Percentiles rank a stretch among this genome's conserved stretches.
Evolutionary conservation across 495 filamentous ascomycete species (phyloP).

Genomic region (Aspergillus olivimuriae): DNA sequence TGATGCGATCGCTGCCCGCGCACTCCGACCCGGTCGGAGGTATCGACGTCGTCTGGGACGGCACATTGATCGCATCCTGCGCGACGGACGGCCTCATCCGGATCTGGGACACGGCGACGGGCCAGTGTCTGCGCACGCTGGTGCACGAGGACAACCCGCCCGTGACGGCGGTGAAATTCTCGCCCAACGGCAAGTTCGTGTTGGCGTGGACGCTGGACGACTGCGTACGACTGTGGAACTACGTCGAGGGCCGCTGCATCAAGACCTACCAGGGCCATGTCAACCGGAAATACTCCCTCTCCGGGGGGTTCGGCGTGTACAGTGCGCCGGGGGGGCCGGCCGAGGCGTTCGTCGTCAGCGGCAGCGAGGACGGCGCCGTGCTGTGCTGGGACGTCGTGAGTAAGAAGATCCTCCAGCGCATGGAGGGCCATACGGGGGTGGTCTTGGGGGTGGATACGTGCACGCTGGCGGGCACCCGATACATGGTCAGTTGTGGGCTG

Average conservation of each 20-base stretch:
- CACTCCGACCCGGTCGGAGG: conserved; percentile 92
- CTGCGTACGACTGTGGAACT: conserved; percentile 89
- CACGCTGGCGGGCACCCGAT: conserved; percentile 25
- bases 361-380: conserved; percentile 81
- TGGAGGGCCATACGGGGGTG: conserved; percentile 67
- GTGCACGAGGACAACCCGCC: conserved; percentile 95
- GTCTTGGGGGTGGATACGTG: conserved; percentile 77
- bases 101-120: conserved; percentile 93
- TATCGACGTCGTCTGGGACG: conserved; percentile 87
- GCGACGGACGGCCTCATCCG: conserved; percentile 84
- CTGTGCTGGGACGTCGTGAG: conserved; percentile 83
- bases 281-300: conserved; percentile 77
- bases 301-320: conserved; percentile 72
- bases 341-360: conserved; percentile 65
- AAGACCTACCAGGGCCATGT: conserved; percentile 96
- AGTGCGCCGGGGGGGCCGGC: conserved; percentile 32
- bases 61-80: conserved; percentile 85
- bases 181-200: conserved; percentile 87
- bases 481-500: conserved; percentile 56
- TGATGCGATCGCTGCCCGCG: conserved; percentile 87
- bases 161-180: conserved; percentile 85
- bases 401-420: conserved; percentile 71
- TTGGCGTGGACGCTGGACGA: conserved; percentile 88
- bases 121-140: conserved; percentile 89
- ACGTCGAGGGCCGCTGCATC: conserved; percentile 76